Evolutionary conservation across 257 asterid genomes (phyloP), one percentile per base, ranked within the genome.

Genomic region (Haberlea rhodopensis): DNA sequence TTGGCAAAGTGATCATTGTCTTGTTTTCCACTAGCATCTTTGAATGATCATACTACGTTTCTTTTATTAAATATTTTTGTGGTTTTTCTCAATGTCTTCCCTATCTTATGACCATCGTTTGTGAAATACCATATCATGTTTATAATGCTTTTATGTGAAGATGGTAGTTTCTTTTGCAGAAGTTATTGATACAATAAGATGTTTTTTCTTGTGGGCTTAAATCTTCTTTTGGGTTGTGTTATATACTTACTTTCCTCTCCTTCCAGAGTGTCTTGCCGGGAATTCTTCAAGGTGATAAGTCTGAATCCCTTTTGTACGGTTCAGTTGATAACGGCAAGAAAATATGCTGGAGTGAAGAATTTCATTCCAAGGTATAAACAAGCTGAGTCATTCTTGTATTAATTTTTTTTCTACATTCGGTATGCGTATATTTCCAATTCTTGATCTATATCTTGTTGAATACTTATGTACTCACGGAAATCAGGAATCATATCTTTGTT

Each of bases 261-360:
- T 78, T 65, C 64, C 77, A 91, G 98, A 91, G 98, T 76, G 96
- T 91, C 74, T 79, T 91, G 73, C 98, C 98, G 25, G 98, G 98
- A 69, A 91, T 91, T 82, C 95, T 88, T 76, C 96, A 91, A 78
- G 96, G 98, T 65, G 96, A 91, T 72, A 88, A 91, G 75, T 86
- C 98, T 11, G 96, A 91, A 70, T 86, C 98, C 61, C 96, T 91
- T 73, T 68, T 88, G 60, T 91, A 91, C 63, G 98, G 98, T 60
- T 91, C 98, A 67, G 96, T 91, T 76, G 98, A 91, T 77, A 91
- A 86, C 55, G 98, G 98, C 77, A 88, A 88, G 90, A 91, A 86
- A 83, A 83, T 91, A 70, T 81, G 90, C 83, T 86, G 98, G 98
- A 84, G 76, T 57, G 95, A 88, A 59, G 95, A 85, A 68, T 91